Evolutionary conservation across 2,329 filamentous ascomycete genomes (phyloP).

Genomic region (Aureobasidium zeae): DNA sequence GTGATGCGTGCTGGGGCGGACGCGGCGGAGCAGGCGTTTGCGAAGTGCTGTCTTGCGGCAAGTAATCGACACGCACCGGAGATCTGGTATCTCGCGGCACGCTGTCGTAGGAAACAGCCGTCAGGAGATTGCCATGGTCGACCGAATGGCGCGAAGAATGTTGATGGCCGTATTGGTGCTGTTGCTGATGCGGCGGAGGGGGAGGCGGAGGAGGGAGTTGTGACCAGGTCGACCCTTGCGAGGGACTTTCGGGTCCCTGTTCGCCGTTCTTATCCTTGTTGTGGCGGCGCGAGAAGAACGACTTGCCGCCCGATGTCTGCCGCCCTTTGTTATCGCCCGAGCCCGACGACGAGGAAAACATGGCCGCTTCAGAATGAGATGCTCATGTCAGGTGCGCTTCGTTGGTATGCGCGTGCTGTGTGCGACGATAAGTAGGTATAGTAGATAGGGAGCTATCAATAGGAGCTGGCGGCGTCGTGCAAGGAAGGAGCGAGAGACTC

Average conservation of each 20-base stretch:
- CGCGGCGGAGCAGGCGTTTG: constrained; percentile 18
- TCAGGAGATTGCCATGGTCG: constrained; percentile 64
- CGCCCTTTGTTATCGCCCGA: constrained; percentile 63
- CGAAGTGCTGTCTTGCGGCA: constrained; percentile 60
- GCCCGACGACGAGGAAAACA: constrained; percentile 34
- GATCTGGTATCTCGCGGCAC: constrained; percentile 56
- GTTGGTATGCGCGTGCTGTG: not conserved
- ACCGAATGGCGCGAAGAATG: constrained; percentile 56
- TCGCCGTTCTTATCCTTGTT: constrained; percentile 61
- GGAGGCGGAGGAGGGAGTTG: constrained; percentile 51
- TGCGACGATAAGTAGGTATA: not conserved
- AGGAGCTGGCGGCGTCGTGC: too few relatives aligned
- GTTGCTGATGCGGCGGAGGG: constrained; percentile 42
- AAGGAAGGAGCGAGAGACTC: constrained; percentile 7
- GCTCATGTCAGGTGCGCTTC: constrained; percentile 9
- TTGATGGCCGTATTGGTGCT: constrained; percentile 50
- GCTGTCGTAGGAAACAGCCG: constrained; percentile 78
- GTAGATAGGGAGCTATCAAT: constrained; percentile 11
- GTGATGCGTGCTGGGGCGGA: constrained; percentile 23
- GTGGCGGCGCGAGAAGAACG: constrained; percentile 73
- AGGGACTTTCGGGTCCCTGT: constrained; percentile 43
- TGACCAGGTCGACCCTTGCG: constrained; percentile 42
- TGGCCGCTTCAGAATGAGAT: constrained; percentile 17
- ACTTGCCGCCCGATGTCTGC: constrained; percentile 71
- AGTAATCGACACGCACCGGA: constrained; percentile 63